Percentiles rank a stretch among this genome's conserved stretches.
phyloP scores from a whole-genome alignment of 225 moss, liverwort and hornwort genomes.

The Thuidium tamariscinum region DNA sequence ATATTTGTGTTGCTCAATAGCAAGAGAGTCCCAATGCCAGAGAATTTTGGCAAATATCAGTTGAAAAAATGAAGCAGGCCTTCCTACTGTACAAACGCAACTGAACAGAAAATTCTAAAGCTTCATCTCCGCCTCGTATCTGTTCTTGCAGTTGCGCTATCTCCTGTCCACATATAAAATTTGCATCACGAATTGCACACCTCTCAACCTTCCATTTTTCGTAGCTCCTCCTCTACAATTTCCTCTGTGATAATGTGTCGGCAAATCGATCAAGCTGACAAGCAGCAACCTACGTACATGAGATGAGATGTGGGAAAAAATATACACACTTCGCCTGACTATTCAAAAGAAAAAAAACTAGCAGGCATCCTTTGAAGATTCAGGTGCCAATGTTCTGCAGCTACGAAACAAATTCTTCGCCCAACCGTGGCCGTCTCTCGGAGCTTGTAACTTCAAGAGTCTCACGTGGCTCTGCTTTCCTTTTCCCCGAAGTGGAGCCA shows the following conservation, averaged over 20 bases:
- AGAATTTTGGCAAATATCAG: background rate
- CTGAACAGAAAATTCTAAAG: background rate
- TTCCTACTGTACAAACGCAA: constrained; percentile 8
- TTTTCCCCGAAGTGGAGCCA: constrained; percentile 33
- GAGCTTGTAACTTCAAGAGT: constrained; percentile 33
- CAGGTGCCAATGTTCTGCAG: background rate
- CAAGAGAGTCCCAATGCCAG: background rate
- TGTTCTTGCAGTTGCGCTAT: background rate
- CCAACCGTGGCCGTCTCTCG: constrained; percentile 49
- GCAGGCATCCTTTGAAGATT: background rate
- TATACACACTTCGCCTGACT: background rate
- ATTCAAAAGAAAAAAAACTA: background rate
- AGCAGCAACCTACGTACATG: background rate
- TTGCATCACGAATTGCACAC: background rate
- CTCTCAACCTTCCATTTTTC: background rate
- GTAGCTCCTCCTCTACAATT: background rate
- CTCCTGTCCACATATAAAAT: background rate
- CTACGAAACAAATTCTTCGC: constrained; percentile 46
- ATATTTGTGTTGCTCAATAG: background rate
- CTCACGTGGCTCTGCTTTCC: constrained; percentile 40
- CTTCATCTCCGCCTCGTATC: background rate
- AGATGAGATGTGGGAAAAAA: background rate
- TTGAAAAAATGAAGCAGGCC: constrained; percentile 3
- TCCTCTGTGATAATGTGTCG: background rate
- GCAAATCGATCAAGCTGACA: constrained; percentile 3